phyloP scores from a whole-genome alignment of 139 green algal genomes.

The Helicosporidium sp. region DNA sequence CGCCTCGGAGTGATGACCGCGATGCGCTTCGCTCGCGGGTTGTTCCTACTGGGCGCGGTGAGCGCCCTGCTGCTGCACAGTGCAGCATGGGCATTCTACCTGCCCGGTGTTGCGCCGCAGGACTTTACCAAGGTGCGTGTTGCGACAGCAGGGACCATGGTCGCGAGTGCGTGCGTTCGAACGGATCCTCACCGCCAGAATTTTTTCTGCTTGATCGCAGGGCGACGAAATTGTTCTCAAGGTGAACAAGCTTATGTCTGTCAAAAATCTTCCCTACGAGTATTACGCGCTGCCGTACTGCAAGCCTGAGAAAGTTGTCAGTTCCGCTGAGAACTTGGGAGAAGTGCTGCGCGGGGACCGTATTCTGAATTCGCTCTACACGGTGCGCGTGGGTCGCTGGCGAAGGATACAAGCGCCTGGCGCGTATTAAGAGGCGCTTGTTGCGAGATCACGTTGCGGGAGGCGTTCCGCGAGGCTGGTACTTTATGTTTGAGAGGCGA shows the following conservation, averaged over 20 bases:
- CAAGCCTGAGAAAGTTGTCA: constrained; percentile 67
- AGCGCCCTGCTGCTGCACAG: neutral
- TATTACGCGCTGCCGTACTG: constrained; percentile 97
- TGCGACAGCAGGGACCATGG: too few species aligned
- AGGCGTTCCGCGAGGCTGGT: too few species aligned
- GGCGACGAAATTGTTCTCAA: constrained; percentile 72
- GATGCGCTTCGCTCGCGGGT: too few species aligned
- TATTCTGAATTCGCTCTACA: constrained; percentile 93
- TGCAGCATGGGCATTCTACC: constrained; percentile 48
- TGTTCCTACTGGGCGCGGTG: constrained; percentile 1
- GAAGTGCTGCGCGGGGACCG: constrained; percentile 92
- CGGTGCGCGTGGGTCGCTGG: constrained; percentile 13
- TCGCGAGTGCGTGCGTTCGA: too few species aligned
- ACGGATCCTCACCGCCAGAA: too few species aligned
- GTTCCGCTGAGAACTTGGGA: constrained; percentile 82
- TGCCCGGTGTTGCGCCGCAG: constrained; percentile 78
- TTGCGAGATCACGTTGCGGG: too few species aligned
- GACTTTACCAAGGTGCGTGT: constrained; percentile 52
- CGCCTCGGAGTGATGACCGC: too few species aligned
- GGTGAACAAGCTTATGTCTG: constrained; percentile 88
- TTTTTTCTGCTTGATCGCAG: constrained; percentile 22
- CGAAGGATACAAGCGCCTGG: too few species aligned
- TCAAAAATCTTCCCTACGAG: constrained; percentile 89
- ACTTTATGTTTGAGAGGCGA: too few species aligned
- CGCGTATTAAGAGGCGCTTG: too few species aligned